These are phyloP conservation scores for Decorospora gaudefroyi DNA, from an alignment of 2,329 filamentous ascomycete genomes.

Conservation along the genomic window DNA sequence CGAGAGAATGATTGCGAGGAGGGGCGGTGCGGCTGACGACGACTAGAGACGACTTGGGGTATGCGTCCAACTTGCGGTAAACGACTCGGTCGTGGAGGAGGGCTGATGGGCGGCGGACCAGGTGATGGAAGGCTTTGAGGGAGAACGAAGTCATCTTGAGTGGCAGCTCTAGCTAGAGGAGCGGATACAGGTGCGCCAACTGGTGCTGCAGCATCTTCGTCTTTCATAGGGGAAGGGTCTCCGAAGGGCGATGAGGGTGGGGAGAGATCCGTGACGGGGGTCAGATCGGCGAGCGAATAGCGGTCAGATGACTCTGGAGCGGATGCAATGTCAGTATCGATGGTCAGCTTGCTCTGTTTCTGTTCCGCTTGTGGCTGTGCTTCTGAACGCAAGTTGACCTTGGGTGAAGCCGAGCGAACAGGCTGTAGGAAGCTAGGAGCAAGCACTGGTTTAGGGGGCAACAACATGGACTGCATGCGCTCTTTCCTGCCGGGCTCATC, in stretches of 20 bases:
- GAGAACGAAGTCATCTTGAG: slow-evolving; percentile 9
- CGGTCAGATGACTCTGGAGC: slow-evolving; percentile 13
- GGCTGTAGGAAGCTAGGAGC: slow-evolving; percentile 31
- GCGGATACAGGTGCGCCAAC: not conserved
- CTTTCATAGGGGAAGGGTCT: slow-evolving; percentile 22
- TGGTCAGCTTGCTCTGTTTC: slow-evolving; percentile 21
- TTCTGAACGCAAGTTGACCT: slow-evolving; percentile 40
- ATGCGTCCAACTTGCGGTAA: slow-evolving; percentile 84
- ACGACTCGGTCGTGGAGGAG: slow-evolving; percentile 61
- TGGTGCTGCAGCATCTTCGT: slow-evolving; percentile 6
- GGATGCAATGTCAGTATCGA: slow-evolving; percentile 29
- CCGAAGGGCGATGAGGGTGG: slow-evolving; percentile 35
- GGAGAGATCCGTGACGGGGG: slow-evolving; percentile 44
- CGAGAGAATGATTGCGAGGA: slow-evolving; percentile 83
- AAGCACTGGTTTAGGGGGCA: slow-evolving; percentile 46
- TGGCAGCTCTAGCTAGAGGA: not conserved
- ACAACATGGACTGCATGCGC: slow-evolving; percentile 46
- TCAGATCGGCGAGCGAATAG: slow-evolving; percentile 34
- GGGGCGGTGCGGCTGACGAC: slow-evolving; percentile 64
- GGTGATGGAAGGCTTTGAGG: slow-evolving; percentile 30
- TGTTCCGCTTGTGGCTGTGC: slow-evolving; percentile 17
- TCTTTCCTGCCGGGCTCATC: slow-evolving; percentile 33
- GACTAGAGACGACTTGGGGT: slow-evolving; percentile 74
- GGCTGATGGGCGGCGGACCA: slow-evolving; percentile 30
- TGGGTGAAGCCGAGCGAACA: slow-evolving; percentile 44